These are phyloP conservation scores for Pseudotulostoma volvatum DNA, from an alignment of 495 filamentous ascomycete genomes.

Conservation along the genomic window DNA sequence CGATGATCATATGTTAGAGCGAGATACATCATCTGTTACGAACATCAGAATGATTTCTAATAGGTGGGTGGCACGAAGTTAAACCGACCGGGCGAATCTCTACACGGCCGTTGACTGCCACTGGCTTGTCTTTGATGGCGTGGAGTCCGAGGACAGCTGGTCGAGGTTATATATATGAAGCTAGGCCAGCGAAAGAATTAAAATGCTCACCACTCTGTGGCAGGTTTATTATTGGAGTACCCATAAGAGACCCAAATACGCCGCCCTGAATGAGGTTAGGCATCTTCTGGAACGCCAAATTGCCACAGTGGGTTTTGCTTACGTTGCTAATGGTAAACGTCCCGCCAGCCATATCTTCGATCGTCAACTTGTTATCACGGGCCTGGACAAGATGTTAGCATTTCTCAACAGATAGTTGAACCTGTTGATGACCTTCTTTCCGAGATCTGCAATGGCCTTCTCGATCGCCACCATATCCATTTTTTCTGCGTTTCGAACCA, in stretches of 20 bases:
- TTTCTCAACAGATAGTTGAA: no score
- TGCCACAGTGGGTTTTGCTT: slow-evolving; percentile 10
- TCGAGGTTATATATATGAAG: no score
- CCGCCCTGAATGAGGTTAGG: slow-evolving; percentile 35
- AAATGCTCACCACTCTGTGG: slow-evolving; percentile 66
- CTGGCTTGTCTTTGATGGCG: slow-evolving; percentile 88
- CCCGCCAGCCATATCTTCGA: slow-evolving; percentile 98
- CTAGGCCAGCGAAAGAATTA: no score
- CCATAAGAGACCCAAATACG: slow-evolving; percentile 74
- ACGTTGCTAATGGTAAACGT: slow-evolving; percentile 98
- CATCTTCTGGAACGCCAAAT: neutral
- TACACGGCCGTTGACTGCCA: slow-evolving; percentile 79
- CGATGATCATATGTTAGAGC: slow-evolving; percentile 96
- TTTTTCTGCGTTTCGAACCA: slow-evolving; percentile 82
- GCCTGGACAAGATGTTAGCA: slow-evolving; percentile 35
- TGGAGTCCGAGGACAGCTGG: slow-evolving; percentile 88
- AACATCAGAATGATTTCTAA: slow-evolving; percentile 7
- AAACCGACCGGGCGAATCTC: slow-evolving; percentile 66
- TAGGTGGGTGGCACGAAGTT: neutral
- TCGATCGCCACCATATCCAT: slow-evolving; percentile 84
- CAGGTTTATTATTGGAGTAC: slow-evolving; percentile 97
- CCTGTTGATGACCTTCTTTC: slow-evolving; percentile 84
- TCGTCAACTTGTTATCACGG: slow-evolving; percentile 89
- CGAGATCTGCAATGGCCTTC: slow-evolving; percentile 79
- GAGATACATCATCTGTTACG: slow-evolving; percentile 82